Evolutionary conservation across 2,329 filamentous ascomycete genomes (phyloP).

Genomic region (Drechslerella stenobrocha): DNA sequence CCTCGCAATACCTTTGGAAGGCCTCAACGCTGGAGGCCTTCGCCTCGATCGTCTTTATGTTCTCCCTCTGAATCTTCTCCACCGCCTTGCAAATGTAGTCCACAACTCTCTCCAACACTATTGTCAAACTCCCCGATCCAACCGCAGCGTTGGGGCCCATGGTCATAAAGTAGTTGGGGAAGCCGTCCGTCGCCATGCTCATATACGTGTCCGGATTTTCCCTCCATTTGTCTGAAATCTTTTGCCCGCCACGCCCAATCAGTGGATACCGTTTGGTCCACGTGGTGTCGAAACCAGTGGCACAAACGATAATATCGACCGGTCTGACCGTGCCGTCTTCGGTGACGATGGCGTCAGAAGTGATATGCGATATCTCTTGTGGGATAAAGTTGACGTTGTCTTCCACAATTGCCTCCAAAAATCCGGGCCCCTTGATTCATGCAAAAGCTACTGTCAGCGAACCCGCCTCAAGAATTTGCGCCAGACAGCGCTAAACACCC

Average conservation of each 20-base stretch:
- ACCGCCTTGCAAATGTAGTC: conserved; percentile 60
- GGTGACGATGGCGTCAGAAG: conserved; percentile 60
- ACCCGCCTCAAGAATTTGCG: conserved; percentile 50
- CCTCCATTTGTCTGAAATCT: conserved; percentile 60
- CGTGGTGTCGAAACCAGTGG: conserved; percentile 64
- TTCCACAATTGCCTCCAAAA: conserved; percentile 56
- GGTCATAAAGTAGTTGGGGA: conserved; percentile 64
- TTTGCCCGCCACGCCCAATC: conserved; percentile 59
- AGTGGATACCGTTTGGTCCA: conserved; percentile 62
- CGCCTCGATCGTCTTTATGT: conserved; percentile 57
- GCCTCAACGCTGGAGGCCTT: conserved; percentile 58
- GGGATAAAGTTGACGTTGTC: conserved; percentile 60
- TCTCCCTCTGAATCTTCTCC: conserved; percentile 59
- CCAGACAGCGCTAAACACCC: conserved; percentile 51
- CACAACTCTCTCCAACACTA: conserved; percentile 59
- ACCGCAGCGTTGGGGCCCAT: conserved; percentile 60
- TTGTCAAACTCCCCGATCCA: conserved; percentile 59
- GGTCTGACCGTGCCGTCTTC: conserved; percentile 60
- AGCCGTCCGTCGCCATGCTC: conserved; percentile 60
- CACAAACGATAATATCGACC: conserved; percentile 64
- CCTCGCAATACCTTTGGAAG: conserved; percentile 59
- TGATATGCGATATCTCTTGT: conserved; percentile 58
- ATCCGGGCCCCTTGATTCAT: conserved; percentile 50
- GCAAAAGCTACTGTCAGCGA: conserved; percentile 51
- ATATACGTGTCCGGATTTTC: conserved; percentile 61